Base-by-base conservation (phyloP, 495 filamentous ascomycete genomes). In the Trichoderma gamsii region DNA sequence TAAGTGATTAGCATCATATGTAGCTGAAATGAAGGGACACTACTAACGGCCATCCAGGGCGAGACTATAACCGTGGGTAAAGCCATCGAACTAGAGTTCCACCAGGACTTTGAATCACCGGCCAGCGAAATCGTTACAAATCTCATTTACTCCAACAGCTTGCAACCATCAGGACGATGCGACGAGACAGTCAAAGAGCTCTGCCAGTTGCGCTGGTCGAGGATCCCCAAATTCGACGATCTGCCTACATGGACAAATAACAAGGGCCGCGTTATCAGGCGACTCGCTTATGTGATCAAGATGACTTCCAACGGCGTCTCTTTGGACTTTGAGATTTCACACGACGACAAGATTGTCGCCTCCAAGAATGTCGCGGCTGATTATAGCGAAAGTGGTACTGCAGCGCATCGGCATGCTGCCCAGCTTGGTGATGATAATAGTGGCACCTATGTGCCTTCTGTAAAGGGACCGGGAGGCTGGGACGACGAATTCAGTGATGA, bases 281-380 rank as follows among this genome's bases (percentile, higher is more conserved):
- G 41, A 6, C 65, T 66, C 18, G 1, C 21, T 15, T 66, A 66
- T 41, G 21, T 44, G 16, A 51, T 66, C 25, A 32, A 49, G 38
- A 44, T 66, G 41, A 51, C 32, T 44, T 41, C 63, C 13, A 41
- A 65, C 16, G 63, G 63, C 35, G 63, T 65, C 8, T 65, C 63
- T 2, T 23, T 65, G 63, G 63, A 65, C 29, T 65, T 65, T 44
- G 41, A 41, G 35, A 29, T 65, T n/a, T 65, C 32, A 9, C 29
- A 65, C 29, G 32, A 41, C 4, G 32, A 25, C 29, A 44, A 41
- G 25, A 29, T 65, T 18, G 41, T 65, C 11, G 63, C 52, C 6
- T 61, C 52, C 0, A 61, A 61, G 21, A 61, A 61, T 16, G 52
- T 61, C 27, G 52, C 23, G 9, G 52, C 27, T 16, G 52, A 61